phyloP scores from a whole-genome alignment of 306 rosid species.

The Vigna radiata region DNA sequence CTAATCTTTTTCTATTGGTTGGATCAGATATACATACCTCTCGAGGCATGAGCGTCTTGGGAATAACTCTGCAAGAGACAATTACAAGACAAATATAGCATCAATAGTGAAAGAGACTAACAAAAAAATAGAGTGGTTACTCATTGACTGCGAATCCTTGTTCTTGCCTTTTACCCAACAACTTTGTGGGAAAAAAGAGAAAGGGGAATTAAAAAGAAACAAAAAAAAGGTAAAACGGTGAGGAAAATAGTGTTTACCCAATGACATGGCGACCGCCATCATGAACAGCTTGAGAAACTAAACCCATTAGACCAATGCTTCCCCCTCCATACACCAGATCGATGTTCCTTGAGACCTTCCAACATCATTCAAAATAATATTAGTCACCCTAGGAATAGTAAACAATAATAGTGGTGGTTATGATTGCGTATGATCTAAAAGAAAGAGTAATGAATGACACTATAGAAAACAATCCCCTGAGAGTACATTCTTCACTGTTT shows the following conservation, averaged over 20 bases:
- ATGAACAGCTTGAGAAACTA: slow-evolving; percentile 99
- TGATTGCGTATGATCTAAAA: slow-evolving; percentile 37
- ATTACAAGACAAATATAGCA: slow-evolving; percentile 71
- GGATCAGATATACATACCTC: slow-evolving; percentile 76
- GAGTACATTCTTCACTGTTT: slow-evolving; percentile 35
- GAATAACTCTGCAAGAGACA: slow-evolving; percentile 96
- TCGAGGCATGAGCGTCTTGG: slow-evolving; percentile 99
- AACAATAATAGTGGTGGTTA: slow-evolving; percentile 34
- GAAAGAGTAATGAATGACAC: slow-evolving; percentile 34
- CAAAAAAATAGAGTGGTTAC: slow-evolving; percentile 38
- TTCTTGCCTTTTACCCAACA: slow-evolving; percentile 46
- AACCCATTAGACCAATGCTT: slow-evolving; percentile 98
- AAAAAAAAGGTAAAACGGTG: neutral
- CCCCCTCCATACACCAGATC: slow-evolving; percentile 99
- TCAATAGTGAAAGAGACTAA: slow-evolving; percentile 47
- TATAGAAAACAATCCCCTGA: slow-evolving; percentile 39
- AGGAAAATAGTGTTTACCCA: slow-evolving; percentile 58
- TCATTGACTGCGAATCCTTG: slow-evolving; percentile 48
- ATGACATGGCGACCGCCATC: slow-evolving; percentile 99
- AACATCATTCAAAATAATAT: slow-evolving; percentile 40
- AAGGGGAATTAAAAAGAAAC: neutral
- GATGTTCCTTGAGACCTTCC: slow-evolving; percentile 91
- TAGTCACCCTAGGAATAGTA: slow-evolving; percentile 29
- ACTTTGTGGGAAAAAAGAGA: slow-evolving; percentile 38
- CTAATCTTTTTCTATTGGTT: slow-evolving; percentile 49